Evolutionary conservation across 768 basidiomycete genomes (phyloP).

Genomic region (Strobilomyces dryophilus): DNA sequence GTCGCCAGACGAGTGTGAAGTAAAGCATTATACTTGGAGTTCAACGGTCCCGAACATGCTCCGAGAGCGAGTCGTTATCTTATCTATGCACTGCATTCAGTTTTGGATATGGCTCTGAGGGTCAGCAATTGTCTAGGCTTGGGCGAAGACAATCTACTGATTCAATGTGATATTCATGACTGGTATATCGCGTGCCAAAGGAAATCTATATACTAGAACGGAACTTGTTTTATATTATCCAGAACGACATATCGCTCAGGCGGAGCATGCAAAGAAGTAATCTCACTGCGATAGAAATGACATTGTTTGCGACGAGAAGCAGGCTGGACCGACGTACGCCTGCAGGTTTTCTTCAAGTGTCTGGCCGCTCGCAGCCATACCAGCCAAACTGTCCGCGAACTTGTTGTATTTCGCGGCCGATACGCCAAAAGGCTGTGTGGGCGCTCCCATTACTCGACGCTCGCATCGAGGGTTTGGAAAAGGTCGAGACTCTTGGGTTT

Average conservation of each 20-base stretch:
- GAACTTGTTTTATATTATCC: neutral
- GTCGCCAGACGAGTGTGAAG: neutral
- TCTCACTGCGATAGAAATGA: neutral
- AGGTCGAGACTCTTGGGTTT: slow-evolving; percentile 5
- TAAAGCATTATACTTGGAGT: neutral
- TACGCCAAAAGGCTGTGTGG: neutral
- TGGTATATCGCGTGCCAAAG: neutral
- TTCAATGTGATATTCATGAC: neutral
- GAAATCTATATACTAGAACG: neutral
- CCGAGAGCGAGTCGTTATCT: neutral
- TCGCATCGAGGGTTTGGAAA: slow-evolving; percentile 1
- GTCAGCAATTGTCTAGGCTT: too few species aligned
- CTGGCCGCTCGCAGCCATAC: too few species aligned
- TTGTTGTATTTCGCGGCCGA: neutral
- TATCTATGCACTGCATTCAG: neutral
- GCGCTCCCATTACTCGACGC: neutral
- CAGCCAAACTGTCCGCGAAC: neutral
- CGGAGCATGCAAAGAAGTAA: neutral
- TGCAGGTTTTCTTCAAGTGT: neutral
- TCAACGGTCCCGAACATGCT: neutral
- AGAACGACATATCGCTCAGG: neutral
- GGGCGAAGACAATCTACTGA: too few species aligned
- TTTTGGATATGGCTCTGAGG: too few species aligned
- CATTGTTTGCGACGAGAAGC: neutral
- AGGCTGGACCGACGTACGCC: neutral